Evolutionary conservation across 495 filamentous ascomycete genomes (phyloP).

Genomic region (Talaromyces stipitatus): DNA sequence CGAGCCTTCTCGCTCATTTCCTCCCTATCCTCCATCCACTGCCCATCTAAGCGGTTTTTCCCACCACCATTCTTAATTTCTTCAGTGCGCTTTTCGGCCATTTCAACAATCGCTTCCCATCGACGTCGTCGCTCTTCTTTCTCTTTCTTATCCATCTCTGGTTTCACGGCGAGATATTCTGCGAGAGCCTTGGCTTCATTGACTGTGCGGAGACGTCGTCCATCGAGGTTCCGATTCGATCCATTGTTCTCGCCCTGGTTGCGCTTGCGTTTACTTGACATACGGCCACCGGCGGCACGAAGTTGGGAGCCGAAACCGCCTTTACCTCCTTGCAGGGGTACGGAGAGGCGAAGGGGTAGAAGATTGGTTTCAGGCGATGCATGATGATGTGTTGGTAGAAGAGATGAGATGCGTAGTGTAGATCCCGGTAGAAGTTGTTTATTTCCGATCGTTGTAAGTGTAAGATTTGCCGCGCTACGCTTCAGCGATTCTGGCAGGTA

Average conservation of each 20-base stretch:
- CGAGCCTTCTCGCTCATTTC: slow-evolving; percentile 74
- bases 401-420: slow-evolving; percentile 31
- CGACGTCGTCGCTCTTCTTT: slow-evolving; percentile 72
- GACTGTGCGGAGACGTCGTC: slow-evolving; percentile 80
- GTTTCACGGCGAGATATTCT: slow-evolving; percentile 90
- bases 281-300: slow-evolving; percentile 92
- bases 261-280: slow-evolving; percentile 88
- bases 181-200: slow-evolving; percentile 91
- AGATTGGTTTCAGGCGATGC: slow-evolving; percentile 34
- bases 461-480: slow-evolving; percentile 38
- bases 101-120: slow-evolving; percentile 79
- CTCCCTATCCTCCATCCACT: slow-evolving; percentile 91
- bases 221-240: slow-evolving; percentile 89
- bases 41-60: slow-evolving; percentile 68
- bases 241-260: slow-evolving; percentile 76
- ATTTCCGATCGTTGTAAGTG: slow-evolving; percentile 77
- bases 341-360: slow-evolving; percentile 70
- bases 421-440: slow-evolving; percentile 49
- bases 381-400: slow-evolving; percentile 10
- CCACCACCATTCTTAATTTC: slow-evolving; percentile 62
- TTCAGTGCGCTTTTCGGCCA: slow-evolving; percentile 71
- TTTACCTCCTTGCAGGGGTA: slow-evolving; percentile 79
- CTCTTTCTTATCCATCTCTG: slow-evolving; percentile 91
- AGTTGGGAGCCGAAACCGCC: slow-evolving; percentile 97
- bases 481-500: slow-evolving; percentile 53